Conservation (phyloP, 2,329 filamentous ascomycete species). For the Botrytis aclada region DNA sequence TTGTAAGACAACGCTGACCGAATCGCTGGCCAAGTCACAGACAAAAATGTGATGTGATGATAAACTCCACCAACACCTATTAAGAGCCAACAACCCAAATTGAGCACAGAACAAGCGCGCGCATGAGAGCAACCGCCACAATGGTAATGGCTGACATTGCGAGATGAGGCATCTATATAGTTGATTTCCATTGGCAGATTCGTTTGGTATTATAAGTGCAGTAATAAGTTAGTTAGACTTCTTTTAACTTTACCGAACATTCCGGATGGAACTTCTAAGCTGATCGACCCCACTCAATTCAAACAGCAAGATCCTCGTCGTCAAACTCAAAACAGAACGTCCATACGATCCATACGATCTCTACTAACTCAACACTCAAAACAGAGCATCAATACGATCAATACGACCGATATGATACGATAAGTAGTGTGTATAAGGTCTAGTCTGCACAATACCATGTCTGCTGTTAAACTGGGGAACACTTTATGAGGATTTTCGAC, state of each 20-base stretch:
- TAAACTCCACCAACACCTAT: background rate
- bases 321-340: background rate
- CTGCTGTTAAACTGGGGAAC: background rate
- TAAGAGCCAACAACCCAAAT: background rate
- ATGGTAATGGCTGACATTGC: background rate
- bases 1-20: background rate
- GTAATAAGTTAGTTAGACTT: too few relatives aligned
- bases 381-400: background rate
- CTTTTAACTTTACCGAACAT: background rate
- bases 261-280: background rate
- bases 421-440: background rate
- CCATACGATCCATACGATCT: background rate
- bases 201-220: background rate
- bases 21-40: background rate
- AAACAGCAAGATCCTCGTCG: background rate
- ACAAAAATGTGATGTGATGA: background rate
- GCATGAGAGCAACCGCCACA: background rate
- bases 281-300: background rate
- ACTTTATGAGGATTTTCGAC: background rate
- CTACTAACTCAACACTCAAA: background rate
- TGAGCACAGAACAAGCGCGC: background rate
- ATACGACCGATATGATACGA: background rate
- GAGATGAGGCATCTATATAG: background rate
- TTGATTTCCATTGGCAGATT: background rate
- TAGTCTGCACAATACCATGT: background rate